Percentiles rank a stretch among this genome's conserved stretches.
Conservation (phyloP, 192 early-diverging fungal genomes). For the Gamsiella multidivaricata region DNA sequence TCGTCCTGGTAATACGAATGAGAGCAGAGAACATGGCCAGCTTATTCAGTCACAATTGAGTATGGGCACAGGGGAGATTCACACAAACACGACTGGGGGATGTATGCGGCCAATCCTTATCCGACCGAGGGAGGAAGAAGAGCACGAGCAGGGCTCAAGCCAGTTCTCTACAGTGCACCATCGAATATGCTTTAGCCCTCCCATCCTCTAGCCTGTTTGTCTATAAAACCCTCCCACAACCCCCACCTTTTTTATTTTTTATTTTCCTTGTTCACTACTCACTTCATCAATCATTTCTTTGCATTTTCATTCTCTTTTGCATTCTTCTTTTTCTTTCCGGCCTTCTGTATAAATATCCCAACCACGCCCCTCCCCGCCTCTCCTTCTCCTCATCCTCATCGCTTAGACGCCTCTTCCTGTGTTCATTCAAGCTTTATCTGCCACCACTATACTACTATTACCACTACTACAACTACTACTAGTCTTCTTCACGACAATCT, state of each 20-base stretch:
- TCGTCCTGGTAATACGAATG: not conserved
- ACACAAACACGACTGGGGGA: too few relatives aligned
- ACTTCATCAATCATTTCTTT: not conserved
- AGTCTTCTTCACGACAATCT: not conserved
- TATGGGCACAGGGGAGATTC: not conserved
- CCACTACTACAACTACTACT: too few relatives aligned
- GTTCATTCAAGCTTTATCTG: too few relatives aligned
- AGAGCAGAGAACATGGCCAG: not conserved
- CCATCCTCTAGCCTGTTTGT: not conserved
- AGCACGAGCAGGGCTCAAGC: slow-evolving; percentile 11
- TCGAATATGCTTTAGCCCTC: too few relatives aligned
- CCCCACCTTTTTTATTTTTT: slow-evolving; percentile 1
- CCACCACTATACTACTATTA: too few relatives aligned
- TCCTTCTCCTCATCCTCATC: too few relatives aligned
- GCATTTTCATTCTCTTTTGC: not conserved
- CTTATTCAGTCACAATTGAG: not conserved
- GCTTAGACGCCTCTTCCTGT: too few relatives aligned
- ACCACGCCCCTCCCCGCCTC: too few relatives aligned
- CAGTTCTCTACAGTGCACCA: too few relatives aligned
- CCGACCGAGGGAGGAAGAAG: not conserved
- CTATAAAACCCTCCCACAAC: not conserved
- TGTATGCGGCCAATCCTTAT: too few relatives aligned
- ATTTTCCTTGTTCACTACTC: not conserved
- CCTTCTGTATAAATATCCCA: too few relatives aligned
- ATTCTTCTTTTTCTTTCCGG: not conserved